Conservation (phyloP, 2,329 filamentous ascomycete genomes). For the Coleophoma eucalyptorum region DNA sequence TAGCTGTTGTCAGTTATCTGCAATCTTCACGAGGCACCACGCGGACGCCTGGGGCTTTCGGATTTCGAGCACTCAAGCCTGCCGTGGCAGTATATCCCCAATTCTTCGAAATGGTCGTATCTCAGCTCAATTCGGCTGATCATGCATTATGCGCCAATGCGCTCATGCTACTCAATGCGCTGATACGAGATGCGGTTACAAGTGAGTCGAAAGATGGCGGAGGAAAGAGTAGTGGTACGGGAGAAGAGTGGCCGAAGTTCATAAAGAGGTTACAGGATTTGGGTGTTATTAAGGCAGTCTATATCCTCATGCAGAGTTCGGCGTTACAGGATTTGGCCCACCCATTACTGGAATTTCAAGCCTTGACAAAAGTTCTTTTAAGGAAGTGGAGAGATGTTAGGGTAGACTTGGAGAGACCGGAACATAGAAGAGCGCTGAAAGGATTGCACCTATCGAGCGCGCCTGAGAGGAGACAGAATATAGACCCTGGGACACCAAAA, state of each 20-base stretch:
- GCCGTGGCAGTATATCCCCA: constrained; percentile 87
- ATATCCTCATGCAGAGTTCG: constrained; percentile 89
- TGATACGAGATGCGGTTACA: constrained; percentile 88
- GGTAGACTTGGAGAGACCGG: constrained; percentile 80
- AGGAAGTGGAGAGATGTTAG: constrained; percentile 83
- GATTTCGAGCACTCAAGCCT: constrained; percentile 88
- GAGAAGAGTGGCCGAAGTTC: constrained; percentile 88
- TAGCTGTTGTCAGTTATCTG: constrained; percentile 86
- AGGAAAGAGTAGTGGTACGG: constrained; percentile 30
- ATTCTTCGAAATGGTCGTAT: constrained; percentile 92
- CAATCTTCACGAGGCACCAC: constrained; percentile 45
- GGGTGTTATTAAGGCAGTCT: constrained; percentile 88
- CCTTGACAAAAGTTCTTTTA: constrained; percentile 80
- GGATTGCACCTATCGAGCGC: constrained; percentile 80
- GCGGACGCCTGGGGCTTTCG: constrained; percentile 62
- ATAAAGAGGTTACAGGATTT: constrained; percentile 92
- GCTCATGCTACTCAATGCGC: constrained; percentile 88
- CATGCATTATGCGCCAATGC: constrained; percentile 95
- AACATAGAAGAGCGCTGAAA: constrained; percentile 76
- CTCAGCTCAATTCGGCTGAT: constrained; percentile 87
- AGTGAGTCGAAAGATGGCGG: constrained; percentile 49
- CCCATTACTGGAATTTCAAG: constrained; percentile 89
- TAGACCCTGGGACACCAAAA: constrained; percentile 21
- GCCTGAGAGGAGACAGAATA: constrained; percentile 50
- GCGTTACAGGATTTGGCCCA: constrained; percentile 86